Base-by-base conservation (phyloP, 2,329 filamentous ascomycete genomes). In the Malbranchea cinnamomea region DNA sequence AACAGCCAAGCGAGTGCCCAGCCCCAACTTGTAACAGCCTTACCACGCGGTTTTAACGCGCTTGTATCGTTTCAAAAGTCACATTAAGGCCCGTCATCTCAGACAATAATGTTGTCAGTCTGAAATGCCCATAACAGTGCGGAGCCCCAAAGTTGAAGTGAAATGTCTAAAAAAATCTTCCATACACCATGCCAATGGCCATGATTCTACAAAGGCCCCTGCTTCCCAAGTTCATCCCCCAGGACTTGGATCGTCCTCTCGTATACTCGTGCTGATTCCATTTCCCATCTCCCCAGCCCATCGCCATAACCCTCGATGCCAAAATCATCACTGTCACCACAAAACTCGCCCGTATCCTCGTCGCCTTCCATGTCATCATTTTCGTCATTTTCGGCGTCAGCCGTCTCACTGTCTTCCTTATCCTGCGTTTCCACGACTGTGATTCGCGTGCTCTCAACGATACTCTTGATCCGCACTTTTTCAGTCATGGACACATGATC, bases 381-480 rank as follows among this genome's bases (percentile, higher is more conserved):
- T 26, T 51, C 47, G 8, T 42, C 45, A 15, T 48, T 45, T 2
- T 34, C 40, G 21, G 45, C 51, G 5, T 43, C 46, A 10, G 33
- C 56, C 16, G 45, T 54, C 12, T 57, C 57, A 13, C 50, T 53
- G 25, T 55, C 53, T 6, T 57, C 55, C 5, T 49, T 52, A 34
- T 66, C 66, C 31, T 59, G 62, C 36, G 74, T 67, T 35, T 80
- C 73, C 1, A 83, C 70, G 34, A 87, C 71, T 4, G 71, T 53
- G 5, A 83, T 57, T 15, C 85, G 66, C 10, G 78, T 80, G 40
- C 76, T 69, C 47, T 91, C 80, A 0, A 84, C 79, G 17, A 91
- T 59, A 45, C 80, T 81, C 47, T 80, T 78, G 39, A 85, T 78
- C 23, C 87, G 70, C 5, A 95, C 83, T 65, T 89, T 92, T 50